A percentile compares a stretch with the other conserved stretches of the same genome.
Conservation (phyloP, 768 basidiomycete species). For the Serendipita sp. region DNA sequence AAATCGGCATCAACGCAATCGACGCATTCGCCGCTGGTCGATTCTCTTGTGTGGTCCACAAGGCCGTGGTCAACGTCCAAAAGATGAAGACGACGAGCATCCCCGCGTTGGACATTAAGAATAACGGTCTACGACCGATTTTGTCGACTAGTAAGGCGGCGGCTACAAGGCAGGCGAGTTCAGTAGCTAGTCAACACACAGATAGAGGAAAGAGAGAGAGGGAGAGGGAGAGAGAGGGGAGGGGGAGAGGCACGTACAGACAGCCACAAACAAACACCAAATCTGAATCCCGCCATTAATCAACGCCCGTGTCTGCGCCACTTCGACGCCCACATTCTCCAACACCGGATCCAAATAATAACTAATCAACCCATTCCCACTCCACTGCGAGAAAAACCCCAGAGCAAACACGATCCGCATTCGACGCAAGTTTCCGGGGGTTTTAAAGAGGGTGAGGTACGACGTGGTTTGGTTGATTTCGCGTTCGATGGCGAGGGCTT, state of each 20-base stretch:
- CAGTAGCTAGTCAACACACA: neutral
- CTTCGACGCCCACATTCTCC: slow-evolving; percentile 42
- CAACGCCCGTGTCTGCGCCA: slow-evolving; percentile 34
- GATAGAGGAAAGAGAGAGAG: neutral
- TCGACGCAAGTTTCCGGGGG: slow-evolving; percentile 49
- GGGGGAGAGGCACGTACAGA: slow-evolving; percentile 38
- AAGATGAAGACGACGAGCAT: too few relatives aligned
- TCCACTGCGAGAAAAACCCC: too few relatives aligned
- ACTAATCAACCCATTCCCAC: too few relatives aligned
- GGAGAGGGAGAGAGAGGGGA: neutral
- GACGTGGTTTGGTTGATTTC: slow-evolving; percentile 23
- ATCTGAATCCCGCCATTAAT: slow-evolving; percentile 23
- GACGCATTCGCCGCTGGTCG: slow-evolving; percentile 20
- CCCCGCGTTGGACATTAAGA: slow-evolving; percentile 34
- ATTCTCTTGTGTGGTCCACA: slow-evolving; percentile 20
- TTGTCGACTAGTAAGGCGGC: slow-evolving; percentile 51
- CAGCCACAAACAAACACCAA: slow-evolving; percentile 46
- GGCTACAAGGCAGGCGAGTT: slow-evolving; percentile 15
- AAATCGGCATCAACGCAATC: slow-evolving; percentile 67
- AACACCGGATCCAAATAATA: slow-evolving; percentile 44
- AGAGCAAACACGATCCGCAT: slow-evolving; percentile 35
- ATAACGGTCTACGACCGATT: slow-evolving; percentile 51
- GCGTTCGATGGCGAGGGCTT: too few relatives aligned
- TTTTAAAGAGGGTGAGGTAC: slow-evolving; percentile 38
- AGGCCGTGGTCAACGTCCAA: slow-evolving; percentile 27